Base-by-base conservation (phyloP, 257 asterid genomes). In the Vinca minor region DNA sequence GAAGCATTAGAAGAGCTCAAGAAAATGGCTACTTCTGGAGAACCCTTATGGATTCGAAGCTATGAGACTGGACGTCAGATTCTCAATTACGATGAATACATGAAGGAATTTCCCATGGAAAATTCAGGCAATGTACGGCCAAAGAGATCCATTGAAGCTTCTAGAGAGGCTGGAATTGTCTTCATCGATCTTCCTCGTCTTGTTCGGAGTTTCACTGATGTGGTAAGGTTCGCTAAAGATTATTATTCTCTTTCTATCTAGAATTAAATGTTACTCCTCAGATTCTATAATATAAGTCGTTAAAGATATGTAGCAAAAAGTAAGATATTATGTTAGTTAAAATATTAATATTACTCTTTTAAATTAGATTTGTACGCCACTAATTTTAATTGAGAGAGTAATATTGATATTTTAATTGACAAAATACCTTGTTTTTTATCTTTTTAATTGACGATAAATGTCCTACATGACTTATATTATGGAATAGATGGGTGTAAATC, bases 51-150 rank as follows among this genome's bases (percentile, higher is more conserved):
- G 98, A 31, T 87, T 6, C 68, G 73, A 69, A 87, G 98, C 78
- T 78, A 75, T 20, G 98, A 89, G 56, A 85, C 83, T 4, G 93
- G 95, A 25, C 87, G 93, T 2, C 90, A 92, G 52, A 87, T 89
- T 58, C 98, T 92, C 17, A 92, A 92, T 65, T 92, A 88, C 32
- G 95, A 92, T 35, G 95, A 85, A 81, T 92, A 89, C 64, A 54
- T 66, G 60, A 87, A 80, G 55, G 70, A 72, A 32, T 83, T 88
- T 47, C 65, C 74, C 10, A 29, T 18, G 4, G 80, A 73, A 20
- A 69, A 52, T 70, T 25, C 66, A n/a, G 42, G 45, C 18, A 54
- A 28, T 31, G 50, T 36, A 60, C 82, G 57, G 71, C 73, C 75
- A 3, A 82, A 71, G 63, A 82, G 74, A 65, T 76, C 77, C 26